These are phyloP conservation scores for Schizosaccharomyces osmophilus DNA, from an alignment of 805 yeast genomes.

Conservation along the genomic window DNA sequence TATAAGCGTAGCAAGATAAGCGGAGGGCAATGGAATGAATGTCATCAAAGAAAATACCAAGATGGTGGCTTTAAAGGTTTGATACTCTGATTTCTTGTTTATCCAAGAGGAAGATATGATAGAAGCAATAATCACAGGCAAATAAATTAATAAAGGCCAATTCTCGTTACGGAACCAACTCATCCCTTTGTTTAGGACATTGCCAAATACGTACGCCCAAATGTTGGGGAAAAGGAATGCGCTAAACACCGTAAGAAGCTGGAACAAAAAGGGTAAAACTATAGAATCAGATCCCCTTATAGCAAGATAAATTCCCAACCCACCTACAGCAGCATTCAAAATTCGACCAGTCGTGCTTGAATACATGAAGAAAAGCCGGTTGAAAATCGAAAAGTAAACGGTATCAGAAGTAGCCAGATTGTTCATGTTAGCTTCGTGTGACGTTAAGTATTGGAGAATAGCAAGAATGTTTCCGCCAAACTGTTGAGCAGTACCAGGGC, in stretches of 20 bases:
- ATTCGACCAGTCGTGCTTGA: background rate
- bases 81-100: background rate
- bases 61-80: background rate
- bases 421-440: background rate
- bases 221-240: background rate
- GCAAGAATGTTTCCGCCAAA: constrained; percentile 1
- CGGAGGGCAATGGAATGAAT: background rate
- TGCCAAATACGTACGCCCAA: background rate
- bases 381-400: background rate
- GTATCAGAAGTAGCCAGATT: background rate
- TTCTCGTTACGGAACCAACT: constrained; percentile 1
- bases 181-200: background rate
- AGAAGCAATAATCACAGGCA: background rate
- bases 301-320: background rate
- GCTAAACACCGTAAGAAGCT: background rate
- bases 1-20: background rate
- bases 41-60: background rate
- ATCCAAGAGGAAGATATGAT: background rate
- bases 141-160: background rate
- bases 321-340: background rate
- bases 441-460: background rate
- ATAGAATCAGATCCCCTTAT: background rate
- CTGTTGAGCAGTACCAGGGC: constrained; percentile 1
- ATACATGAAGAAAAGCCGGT: background rate
- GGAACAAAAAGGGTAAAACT: background rate